Percentiles rank a stretch among this genome's conserved stretches.
phyloP scores from a whole-genome alignment of 805 yeast genomes.

The Sungouiozyma ichnusensis region DNA sequence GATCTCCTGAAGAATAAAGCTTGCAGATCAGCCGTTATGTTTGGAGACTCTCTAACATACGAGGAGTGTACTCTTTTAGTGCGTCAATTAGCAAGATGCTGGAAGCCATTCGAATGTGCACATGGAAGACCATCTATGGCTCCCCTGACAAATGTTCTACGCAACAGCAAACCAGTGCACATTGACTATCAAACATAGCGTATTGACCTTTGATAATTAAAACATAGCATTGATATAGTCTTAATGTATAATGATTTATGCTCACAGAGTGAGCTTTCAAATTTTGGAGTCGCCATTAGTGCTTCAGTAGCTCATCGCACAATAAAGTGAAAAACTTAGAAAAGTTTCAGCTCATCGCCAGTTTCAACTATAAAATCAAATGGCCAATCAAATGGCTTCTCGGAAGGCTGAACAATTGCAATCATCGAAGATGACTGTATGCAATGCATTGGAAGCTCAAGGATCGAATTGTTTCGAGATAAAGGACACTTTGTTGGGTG shows the following conservation, averaged over 20 bases:
- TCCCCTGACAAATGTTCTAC: conserved; percentile 33
- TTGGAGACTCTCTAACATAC: conserved; percentile 44
- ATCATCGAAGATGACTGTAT: conserved; percentile 1
- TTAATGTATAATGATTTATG: too few relatives aligned
- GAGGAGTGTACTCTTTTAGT: conserved; percentile 39
- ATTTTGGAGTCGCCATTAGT: neutral
- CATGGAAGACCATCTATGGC: conserved; percentile 73
- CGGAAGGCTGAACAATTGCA: too few relatives aligned
- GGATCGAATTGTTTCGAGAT: conserved; percentile 6
- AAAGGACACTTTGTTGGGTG: conserved; percentile 13
- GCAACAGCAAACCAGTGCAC: neutral
- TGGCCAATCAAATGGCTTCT: neutral
- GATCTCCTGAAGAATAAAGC: conserved; percentile 51
- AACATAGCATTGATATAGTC: too few relatives aligned
- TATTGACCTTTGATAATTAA: too few relatives aligned
- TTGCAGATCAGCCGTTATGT: conserved; percentile 60
- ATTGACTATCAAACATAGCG: neutral
- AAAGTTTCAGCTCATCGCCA: neutral
- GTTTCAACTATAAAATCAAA: neutral
- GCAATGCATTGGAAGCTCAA: neutral
- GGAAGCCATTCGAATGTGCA: conserved; percentile 68
- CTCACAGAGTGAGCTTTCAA: too few relatives aligned
- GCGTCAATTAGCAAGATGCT: conserved; percentile 35
- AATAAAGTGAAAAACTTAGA: neutral
- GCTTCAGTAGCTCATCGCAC: neutral